A percentile compares a stretch with the other conserved stretches of the same genome.
Conservation (phyloP, 202 grass and related monocot species). For the Panicum virgatum region DNA sequence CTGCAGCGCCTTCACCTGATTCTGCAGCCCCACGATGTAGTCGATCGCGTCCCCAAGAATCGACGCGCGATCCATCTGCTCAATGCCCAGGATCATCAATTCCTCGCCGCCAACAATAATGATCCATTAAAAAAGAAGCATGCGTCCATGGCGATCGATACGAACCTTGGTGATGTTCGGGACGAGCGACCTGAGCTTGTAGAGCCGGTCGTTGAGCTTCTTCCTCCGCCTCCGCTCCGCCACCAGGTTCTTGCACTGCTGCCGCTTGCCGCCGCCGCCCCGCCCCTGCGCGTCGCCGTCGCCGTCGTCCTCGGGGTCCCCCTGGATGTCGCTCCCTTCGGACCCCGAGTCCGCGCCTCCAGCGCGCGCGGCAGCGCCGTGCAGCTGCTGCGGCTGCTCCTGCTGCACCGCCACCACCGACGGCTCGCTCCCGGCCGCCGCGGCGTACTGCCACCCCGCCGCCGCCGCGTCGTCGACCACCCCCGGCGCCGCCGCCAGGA, state of each 20-base stretch:
- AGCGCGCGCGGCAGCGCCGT: not conserved
- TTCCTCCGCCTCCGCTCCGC: constrained; percentile 76
- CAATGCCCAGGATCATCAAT: too few species aligned
- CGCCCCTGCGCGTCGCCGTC: constrained; percentile 38
- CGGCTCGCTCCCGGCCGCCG: constrained; percentile 34
- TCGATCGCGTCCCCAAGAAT: constrained; percentile 96
- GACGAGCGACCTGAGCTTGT: constrained; percentile 75
- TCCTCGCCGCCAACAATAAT: too few species aligned
- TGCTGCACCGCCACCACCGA: not conserved
- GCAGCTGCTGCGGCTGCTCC: constrained; percentile 24
- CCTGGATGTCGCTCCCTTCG: constrained; percentile 67
- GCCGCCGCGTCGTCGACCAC: constrained; percentile 23
- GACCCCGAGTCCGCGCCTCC: constrained; percentile 61
- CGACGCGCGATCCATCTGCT: constrained; percentile 87
- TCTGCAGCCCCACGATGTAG: constrained; percentile 84
- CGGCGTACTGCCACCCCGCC: constrained; percentile 36
- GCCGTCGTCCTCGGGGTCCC: constrained; percentile 53
- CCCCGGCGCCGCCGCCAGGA: constrained; percentile 20
- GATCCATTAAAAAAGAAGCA: not conserved
- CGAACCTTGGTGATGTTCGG: constrained; percentile 95
- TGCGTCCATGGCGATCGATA: not conserved
- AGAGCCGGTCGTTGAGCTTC: constrained; percentile 90
- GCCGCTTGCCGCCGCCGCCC: constrained; percentile 49
- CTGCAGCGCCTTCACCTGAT: constrained; percentile 82
- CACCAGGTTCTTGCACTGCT: constrained; percentile 88